A percentile compares a stretch with the other conserved stretches of the same genome.
Conservation (phyloP, 495 filamentous ascomycete species). For the Talaromyces proteolyticus region DNA sequence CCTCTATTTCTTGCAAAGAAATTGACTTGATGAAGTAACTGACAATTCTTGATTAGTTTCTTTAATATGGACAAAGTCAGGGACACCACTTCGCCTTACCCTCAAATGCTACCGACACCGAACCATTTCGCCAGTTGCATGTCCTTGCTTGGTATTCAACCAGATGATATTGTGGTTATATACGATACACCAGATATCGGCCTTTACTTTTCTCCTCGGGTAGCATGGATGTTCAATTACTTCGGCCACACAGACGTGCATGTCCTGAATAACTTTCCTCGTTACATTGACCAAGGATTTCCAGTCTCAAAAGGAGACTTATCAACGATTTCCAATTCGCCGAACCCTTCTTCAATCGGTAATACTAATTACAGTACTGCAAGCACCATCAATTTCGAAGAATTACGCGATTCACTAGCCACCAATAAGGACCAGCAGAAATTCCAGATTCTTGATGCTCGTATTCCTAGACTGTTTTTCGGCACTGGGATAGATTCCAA, state of each 20-base stretch:
- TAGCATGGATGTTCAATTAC: slow-evolving; percentile 21
- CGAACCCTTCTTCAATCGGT: too few species aligned
- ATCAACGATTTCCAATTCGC: slow-evolving; percentile 7
- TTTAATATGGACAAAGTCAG: slow-evolving; percentile 24
- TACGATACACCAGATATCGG: slow-evolving; percentile 24
- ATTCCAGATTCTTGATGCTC: slow-evolving; percentile 17
- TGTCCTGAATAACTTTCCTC: slow-evolving; percentile 27
- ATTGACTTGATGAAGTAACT: neutral
- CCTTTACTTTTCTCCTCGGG: slow-evolving; percentile 23
- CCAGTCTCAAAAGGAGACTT: slow-evolving; percentile 1
- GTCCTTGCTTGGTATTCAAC: slow-evolving; percentile 15
- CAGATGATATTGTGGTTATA: slow-evolving; percentile 23
- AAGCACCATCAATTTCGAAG: slow-evolving; percentile 15
- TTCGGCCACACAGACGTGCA: slow-evolving; percentile 23
- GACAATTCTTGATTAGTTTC: slow-evolving; percentile 13
- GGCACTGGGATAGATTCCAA: slow-evolving; percentile 9
- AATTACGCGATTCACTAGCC: slow-evolving; percentile 8
- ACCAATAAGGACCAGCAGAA: neutral
- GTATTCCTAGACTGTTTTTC: slow-evolving; percentile 15
- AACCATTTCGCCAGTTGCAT: slow-evolving; percentile 15
- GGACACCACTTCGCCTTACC: slow-evolving; percentile 18
- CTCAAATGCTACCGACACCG: slow-evolving; percentile 22
- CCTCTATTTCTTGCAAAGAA: neutral
- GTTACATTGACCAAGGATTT: slow-evolving; percentile 13
- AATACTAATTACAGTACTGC: too few species aligned